phyloP scores from a whole-genome alignment of 768 basidiomycete species.

The Russula brevipes region DNA sequence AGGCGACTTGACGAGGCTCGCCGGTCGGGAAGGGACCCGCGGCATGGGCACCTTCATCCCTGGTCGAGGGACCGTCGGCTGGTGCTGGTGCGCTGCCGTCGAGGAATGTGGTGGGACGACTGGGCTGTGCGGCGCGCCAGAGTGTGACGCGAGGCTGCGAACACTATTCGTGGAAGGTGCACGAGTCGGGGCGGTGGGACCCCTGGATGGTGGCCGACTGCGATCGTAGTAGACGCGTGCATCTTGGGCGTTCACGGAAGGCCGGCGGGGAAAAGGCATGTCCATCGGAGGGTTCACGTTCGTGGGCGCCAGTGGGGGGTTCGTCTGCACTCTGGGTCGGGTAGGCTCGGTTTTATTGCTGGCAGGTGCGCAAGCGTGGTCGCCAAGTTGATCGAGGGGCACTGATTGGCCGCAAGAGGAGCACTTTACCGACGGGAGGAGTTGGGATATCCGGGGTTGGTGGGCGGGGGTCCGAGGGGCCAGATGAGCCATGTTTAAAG shows the following conservation, averaged over 20 bases:
- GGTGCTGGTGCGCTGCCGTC: not conserved
- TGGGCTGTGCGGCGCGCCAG: not conserved
- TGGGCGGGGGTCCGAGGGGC: constrained; percentile 24
- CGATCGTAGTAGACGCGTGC: not conserved
- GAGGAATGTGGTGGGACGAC: not conserved
- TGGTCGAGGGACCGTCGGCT: not conserved
- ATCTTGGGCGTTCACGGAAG: not conserved
- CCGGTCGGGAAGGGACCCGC: no score
- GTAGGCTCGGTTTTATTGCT: constrained; percentile 37
- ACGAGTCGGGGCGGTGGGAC: not conserved
- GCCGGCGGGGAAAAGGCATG: not conserved
- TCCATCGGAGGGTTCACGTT: not conserved
- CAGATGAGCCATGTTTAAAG: constrained; percentile 30
- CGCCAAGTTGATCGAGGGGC: constrained; percentile 64
- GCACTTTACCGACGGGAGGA: constrained; percentile 81
- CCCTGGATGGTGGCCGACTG: not conserved
- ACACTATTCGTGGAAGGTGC: constrained; percentile 1
- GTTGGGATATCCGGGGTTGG: constrained; percentile 45
- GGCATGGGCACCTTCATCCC: not conserved
- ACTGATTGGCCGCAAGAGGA: constrained; percentile 70
- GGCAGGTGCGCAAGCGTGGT: constrained; percentile 63
- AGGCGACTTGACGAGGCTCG: no score
- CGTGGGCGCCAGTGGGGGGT: not conserved
- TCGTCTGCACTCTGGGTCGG: constrained; percentile 18
- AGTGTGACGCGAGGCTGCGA: constrained; percentile 1